Conservation (phyloP, 1,139 yeast genomes). For the Maudiozyma humilis region DNA sequence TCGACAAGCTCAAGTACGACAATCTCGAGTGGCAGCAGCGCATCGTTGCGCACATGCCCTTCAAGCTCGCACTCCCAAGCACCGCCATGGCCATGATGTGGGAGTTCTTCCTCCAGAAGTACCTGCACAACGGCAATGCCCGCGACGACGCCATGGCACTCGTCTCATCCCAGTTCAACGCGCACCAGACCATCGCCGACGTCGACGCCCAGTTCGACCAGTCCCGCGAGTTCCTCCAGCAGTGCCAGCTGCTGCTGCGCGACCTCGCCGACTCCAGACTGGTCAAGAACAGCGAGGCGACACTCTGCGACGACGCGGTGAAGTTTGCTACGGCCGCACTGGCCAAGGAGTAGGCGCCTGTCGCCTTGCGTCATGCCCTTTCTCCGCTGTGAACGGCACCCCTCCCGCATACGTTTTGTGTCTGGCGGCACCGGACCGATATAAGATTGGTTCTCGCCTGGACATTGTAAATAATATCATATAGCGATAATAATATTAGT, state of each 20-base stretch:
- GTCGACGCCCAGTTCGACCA: conserved; percentile 24
- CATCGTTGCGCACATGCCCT: conserved; percentile 55
- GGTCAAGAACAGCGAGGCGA: conserved; percentile 18
- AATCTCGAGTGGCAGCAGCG: conserved; percentile 46
- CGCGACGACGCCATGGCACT: conserved; percentile 26
- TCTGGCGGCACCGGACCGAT: no score
- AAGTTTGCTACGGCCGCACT: conserved; percentile 19
- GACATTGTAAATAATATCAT: neutral
- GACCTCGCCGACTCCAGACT: conserved; percentile 16
- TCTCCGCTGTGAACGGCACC: no score
- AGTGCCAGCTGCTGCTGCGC: conserved; percentile 13
- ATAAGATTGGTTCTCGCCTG: no score
- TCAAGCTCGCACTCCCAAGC: conserved; percentile 32
- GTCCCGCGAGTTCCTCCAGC: conserved; percentile 20
- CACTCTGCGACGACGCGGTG: conserved; percentile 18
- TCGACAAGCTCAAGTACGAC: conserved; percentile 31
- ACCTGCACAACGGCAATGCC: conserved; percentile 28
- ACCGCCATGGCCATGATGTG: conserved; percentile 32
- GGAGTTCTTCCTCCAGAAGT: conserved; percentile 29
- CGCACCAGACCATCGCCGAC: conserved; percentile 24
- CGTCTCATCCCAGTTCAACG: conserved; percentile 26
- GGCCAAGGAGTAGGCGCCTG: conserved; percentile 1
- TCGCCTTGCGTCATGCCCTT: no score
- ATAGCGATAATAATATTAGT: neutral
- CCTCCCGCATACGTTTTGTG: no score